Evolutionary conservation across 352 stramenopile species (phyloP).

Genomic region (Phytopythium ostracodes): DNA sequence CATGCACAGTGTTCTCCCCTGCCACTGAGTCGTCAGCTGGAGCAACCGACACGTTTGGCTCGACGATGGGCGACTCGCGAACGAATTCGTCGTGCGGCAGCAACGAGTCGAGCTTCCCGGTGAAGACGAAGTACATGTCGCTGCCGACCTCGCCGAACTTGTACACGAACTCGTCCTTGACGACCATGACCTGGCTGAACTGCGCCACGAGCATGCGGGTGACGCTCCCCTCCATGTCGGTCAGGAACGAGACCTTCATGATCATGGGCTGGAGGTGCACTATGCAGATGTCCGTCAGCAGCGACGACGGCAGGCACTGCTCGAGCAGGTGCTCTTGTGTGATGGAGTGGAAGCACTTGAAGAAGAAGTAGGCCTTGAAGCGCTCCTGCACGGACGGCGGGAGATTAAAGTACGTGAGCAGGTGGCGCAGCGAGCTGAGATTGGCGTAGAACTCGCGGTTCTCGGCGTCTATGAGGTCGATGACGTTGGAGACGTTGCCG

Average conservation of each 20-base stretch:
- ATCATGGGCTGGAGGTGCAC: conserved; percentile 70
- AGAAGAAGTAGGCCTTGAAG: conserved; percentile 70
- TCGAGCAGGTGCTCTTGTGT: conserved; percentile 64
- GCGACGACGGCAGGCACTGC: conserved; percentile 54
- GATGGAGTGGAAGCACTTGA: conserved; percentile 69
- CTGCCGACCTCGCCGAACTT: conserved; percentile 53
- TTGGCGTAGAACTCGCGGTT: conserved; percentile 62
- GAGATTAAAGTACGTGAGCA: conserved; percentile 54
- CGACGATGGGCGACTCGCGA: conserved; percentile 20
- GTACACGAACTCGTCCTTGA: conserved; percentile 64
- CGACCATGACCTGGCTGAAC: conserved; percentile 58
- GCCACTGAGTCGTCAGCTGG: background rate
- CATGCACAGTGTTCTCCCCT: background rate
- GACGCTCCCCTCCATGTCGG: conserved; percentile 45
- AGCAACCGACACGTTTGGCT: conserved; percentile 11
- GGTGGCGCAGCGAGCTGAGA: conserved; percentile 44
- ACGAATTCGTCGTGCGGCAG: conserved; percentile 35
- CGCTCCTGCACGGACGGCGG: conserved; percentile 33
- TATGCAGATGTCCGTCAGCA: conserved; percentile 66
- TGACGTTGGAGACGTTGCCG: conserved; percentile 66
- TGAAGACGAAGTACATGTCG: conserved; percentile 81
- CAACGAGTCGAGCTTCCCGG: conserved; percentile 44
- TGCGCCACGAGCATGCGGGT: conserved; percentile 68
- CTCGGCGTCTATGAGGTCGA: conserved; percentile 63
- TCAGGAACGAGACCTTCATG: conserved; percentile 56